Evolutionary conservation across 768 basidiomycete genomes (phyloP).

Genomic region (Suillus cothurnatus): DNA sequence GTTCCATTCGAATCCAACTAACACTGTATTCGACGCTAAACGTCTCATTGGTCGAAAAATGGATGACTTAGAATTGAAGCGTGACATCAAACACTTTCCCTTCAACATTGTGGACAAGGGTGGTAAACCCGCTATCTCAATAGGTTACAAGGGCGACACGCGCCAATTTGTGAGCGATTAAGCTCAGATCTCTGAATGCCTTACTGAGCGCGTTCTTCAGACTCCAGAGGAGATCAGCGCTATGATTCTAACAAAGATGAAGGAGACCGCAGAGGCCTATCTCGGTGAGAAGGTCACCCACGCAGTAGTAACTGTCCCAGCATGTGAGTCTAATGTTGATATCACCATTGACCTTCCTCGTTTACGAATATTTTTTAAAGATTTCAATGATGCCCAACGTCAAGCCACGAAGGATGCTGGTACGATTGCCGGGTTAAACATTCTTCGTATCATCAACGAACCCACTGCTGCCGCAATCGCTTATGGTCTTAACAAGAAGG

Average conservation of each 20-base stretch:
- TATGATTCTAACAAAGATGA: conserved; percentile 97
- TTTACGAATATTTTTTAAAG: conserved; percentile 39
- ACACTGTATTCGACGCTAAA: conserved; percentile 97
- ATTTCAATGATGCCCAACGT: conserved; percentile 99
- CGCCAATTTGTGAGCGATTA: conserved; percentile 75
- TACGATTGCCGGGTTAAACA: conserved; percentile 90
- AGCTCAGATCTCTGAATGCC: background rate
- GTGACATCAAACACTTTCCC: conserved; percentile 85
- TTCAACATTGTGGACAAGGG: conserved; percentile 79
- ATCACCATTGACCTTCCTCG: background rate
- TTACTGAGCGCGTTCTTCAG: conserved; percentile 38
- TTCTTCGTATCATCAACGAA: conserved; percentile 98
- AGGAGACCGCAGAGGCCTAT: conserved; percentile 98
- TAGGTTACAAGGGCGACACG: conserved; percentile 75
- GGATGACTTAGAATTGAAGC: conserved; percentile 77
- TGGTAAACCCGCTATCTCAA: conserved; percentile 79
- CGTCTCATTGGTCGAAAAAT: conserved; percentile 89
- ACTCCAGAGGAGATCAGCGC: conserved; percentile 94
- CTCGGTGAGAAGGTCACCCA: conserved; percentile 95
- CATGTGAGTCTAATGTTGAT: conserved; percentile 53
- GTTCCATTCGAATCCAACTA: conserved; percentile 85
- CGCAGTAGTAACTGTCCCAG: conserved; percentile 97
- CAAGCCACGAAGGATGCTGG: conserved; percentile 99
- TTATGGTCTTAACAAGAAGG: conserved; percentile 97
- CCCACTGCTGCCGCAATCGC: conserved; percentile 97